phyloP scores from a whole-genome alignment of 352 stramenopile genomes.

The Pythium biforme region DNA sequence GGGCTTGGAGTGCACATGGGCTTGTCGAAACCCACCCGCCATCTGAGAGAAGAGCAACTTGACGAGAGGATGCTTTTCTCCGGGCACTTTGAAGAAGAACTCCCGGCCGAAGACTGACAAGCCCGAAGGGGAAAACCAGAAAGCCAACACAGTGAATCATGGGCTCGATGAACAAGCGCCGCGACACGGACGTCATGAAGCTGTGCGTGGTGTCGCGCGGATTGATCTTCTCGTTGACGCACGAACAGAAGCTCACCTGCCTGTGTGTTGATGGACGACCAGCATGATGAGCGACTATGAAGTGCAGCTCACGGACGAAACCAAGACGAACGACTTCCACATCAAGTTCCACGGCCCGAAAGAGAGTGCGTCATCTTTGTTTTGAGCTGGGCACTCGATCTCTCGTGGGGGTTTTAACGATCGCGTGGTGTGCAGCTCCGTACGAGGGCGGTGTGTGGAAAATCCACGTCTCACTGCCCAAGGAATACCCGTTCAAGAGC shows the following conservation, averaged over 20 bases:
- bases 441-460: constrained; percentile 93
- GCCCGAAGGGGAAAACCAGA: not conserved
- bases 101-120: not conserved
- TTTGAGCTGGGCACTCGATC: not conserved
- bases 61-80: constrained; percentile 25
- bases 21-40: constrained; percentile 9
- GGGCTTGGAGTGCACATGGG: not conserved
- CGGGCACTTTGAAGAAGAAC: constrained; percentile 26
- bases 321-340: constrained; percentile 78
- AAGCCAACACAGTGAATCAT: constrained; percentile 28
- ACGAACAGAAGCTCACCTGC: not conserved
- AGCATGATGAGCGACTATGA: constrained; percentile 93
- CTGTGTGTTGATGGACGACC: not conserved
- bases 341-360: constrained; percentile 86
- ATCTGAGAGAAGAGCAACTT: constrained; percentile 24
- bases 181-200: constrained; percentile 91
- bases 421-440: constrained; percentile 44
- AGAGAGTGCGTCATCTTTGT: constrained; percentile 58
- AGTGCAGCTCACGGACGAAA: constrained; percentile 80
- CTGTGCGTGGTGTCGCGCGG: constrained; percentile 58
- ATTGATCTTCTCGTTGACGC: no score
- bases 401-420: not conserved
- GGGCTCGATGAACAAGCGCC: constrained; percentile 77
- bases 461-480: constrained; percentile 91
- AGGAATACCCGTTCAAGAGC: constrained; percentile 93